Percentiles rank a stretch among this genome's conserved stretches.
These are phyloP conservation scores for Kuraishia piskuri DNA, from an alignment of 805 yeast genomes.

Conservation along the genomic window DNA sequence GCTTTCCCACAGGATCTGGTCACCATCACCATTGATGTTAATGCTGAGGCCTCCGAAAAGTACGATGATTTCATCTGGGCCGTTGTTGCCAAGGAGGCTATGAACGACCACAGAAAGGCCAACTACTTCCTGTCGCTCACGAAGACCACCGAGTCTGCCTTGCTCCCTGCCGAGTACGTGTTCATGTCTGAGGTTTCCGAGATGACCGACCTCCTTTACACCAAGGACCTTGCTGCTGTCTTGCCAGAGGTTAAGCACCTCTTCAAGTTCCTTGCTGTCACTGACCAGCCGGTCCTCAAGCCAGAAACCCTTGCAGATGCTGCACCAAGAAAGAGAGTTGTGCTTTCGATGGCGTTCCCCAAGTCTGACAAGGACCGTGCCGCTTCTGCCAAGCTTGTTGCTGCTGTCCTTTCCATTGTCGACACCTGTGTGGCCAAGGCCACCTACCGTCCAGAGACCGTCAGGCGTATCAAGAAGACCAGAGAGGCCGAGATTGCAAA, in stretches of 20 bases:
- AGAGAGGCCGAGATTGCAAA: conserved; percentile 70
- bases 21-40: conserved; percentile 51
- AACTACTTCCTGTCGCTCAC: conserved; percentile 83
- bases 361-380: conserved; percentile 38
- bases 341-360: conserved; percentile 47
- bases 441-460: conserved; percentile 64
- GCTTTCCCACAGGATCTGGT: conserved; percentile 52
- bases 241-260: conserved; percentile 28
- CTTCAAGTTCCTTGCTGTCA: conserved; percentile 64
- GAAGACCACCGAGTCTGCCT: conserved; percentile 63
- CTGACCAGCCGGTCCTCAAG: conserved; percentile 73
- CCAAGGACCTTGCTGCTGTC: conserved; percentile 37
- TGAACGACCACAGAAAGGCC: conserved; percentile 68
- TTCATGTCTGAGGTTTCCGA: conserved; percentile 88
- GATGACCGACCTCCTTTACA: conserved; percentile 56
- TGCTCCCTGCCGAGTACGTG: conserved; percentile 67
- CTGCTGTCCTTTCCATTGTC: conserved; percentile 48
- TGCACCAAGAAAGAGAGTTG: conserved; percentile 42
- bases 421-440: conserved; percentile 46
- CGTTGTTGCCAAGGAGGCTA: conserved; percentile 73
- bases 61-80: conserved; percentile 74
- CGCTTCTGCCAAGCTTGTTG: conserved; percentile 39
- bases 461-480: conserved; percentile 66
- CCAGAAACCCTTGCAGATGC: conserved; percentile 56
- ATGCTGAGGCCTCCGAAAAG: conserved; percentile 27